phyloP scores from a whole-genome alignment of 169 alveolate genomes.

The Ichthyophthirius multifiliis region DNA sequence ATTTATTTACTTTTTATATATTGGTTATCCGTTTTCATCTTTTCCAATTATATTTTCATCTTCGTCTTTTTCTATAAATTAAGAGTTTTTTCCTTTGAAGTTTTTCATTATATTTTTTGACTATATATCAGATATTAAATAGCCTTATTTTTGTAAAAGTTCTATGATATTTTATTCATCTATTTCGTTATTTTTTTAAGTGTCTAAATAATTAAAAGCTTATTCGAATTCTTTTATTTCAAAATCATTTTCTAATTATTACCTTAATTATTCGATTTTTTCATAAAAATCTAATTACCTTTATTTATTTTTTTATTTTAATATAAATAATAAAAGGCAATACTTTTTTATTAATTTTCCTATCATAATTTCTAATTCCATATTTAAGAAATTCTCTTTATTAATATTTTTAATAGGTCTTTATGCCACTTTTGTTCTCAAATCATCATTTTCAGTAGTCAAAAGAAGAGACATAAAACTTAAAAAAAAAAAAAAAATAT shows the following conservation, averaged over 20 bases:
- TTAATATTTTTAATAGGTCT: not conserved
- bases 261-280: not conserved
- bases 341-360: not conserved
- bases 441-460: not conserved
- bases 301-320: not conserved
- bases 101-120: not conserved
- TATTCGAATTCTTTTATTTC: not conserved
- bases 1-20: not conserved
- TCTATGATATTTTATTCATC: not conserved
- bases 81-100: not conserved
- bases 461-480: not conserved
- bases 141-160: not conserved
- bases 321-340: not conserved
- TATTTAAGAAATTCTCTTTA: not conserved
- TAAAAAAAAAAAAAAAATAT: not conserved
- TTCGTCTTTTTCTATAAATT: not conserved
- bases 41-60: not conserved
- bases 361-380: not conserved
- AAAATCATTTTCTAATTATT: not conserved
- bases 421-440: not conserved
- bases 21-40: not conserved
- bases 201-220: not conserved
- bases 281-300: not conserved
- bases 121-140: not conserved
- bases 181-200: not conserved